Conservation (phyloP, 495 filamentous ascomycete species). For the Trichodelitschia bisporula region DNA sequence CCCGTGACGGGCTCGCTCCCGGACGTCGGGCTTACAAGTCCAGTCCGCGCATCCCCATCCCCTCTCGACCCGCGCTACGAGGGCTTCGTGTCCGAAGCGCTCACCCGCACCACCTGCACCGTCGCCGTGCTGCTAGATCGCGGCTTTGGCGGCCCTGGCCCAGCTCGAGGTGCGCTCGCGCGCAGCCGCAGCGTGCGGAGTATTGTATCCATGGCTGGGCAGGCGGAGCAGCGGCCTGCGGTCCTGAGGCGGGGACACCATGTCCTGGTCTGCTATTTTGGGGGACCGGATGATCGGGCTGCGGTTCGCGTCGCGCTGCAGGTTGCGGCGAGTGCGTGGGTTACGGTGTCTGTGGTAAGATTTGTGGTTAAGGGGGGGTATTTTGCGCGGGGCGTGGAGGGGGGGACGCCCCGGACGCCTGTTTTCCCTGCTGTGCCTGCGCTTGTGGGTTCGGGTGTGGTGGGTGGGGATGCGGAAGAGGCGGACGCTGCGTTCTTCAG, state of each 20-base stretch:
- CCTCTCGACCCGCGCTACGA: slow-evolving; percentile 10
- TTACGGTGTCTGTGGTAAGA: slow-evolving; percentile 46
- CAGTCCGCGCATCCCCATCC: slow-evolving; percentile 18
- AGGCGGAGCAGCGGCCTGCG: too few species aligned
- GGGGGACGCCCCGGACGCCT: background rate
- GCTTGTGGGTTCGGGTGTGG: slow-evolving; percentile 11
- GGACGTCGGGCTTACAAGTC: slow-evolving; percentile 22
- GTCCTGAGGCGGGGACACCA: slow-evolving; percentile 49
- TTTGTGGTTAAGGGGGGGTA: slow-evolving; percentile 18
- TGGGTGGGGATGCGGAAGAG: slow-evolving; percentile 10
- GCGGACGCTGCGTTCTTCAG: slow-evolving; percentile 38
- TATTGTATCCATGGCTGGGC: slow-evolving; percentile 16
- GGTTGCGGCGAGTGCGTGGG: slow-evolving; percentile 45
- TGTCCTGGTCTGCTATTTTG: slow-evolving; percentile 71
- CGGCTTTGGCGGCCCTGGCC: slow-evolving; percentile 30
- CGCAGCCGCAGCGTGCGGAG: slow-evolving; percentile 32
- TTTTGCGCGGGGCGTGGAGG: slow-evolving; percentile 7
- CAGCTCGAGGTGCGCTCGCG: slow-evolving; percentile 14
- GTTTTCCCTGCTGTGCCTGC: slow-evolving; percentile 4
- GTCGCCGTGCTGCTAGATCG: slow-evolving; percentile 68
- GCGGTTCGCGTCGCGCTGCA: slow-evolving; percentile 64
- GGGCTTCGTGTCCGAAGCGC: slow-evolving; percentile 27
- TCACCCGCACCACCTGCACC: slow-evolving; percentile 35
- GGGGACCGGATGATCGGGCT: slow-evolving; percentile 61
- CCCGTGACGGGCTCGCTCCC: slow-evolving; percentile 53